Conservation (phyloP, 345 rosid species). For the Erodium maritimum region DNA sequence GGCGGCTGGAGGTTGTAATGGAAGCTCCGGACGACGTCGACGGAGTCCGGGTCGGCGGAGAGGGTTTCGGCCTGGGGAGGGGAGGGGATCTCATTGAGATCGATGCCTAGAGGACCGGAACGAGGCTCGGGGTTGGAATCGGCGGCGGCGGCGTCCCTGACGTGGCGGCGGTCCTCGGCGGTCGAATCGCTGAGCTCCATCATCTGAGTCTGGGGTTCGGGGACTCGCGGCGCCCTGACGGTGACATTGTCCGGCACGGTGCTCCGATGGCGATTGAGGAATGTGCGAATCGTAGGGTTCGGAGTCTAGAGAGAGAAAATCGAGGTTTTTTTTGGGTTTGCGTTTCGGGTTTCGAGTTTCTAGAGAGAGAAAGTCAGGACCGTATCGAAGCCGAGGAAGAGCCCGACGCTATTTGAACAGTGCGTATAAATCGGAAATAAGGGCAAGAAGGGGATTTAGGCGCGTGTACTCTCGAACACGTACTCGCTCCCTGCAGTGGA, state of each 20-base stretch:
- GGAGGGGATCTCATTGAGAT: constrained; percentile 96
- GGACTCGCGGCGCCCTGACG: not conserved
- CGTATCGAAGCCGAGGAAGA: not conserved
- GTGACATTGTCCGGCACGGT: not conserved
- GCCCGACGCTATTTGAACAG: not conserved
- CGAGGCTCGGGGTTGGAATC: constrained; percentile 48
- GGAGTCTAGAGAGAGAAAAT: not conserved
- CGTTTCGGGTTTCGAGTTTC: not conserved
- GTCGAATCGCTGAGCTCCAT: constrained; percentile 37
- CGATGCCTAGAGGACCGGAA: constrained; percentile 67
- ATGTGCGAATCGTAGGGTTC: constrained; percentile 1
- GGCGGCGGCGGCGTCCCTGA: constrained; percentile 9
- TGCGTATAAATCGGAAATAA: not conserved
- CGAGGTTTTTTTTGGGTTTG: not conserved
- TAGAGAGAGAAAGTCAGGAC: not conserved
- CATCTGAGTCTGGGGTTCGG: constrained; percentile 18
- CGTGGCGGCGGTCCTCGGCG: constrained; percentile 5
- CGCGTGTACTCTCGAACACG: not conserved
- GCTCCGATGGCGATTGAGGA: not conserved
- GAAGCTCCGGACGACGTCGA: constrained; percentile 47
- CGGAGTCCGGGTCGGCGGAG: constrained; percentile 23
- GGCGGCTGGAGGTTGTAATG: constrained; percentile 58
- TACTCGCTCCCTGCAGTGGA: not conserved
- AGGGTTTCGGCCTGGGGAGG: constrained; percentile 23
- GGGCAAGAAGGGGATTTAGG: not conserved